These are phyloP conservation scores for Hymenoscyphus occultus DNA, from an alignment of 2,329 filamentous ascomycete genomes.

Conservation along the genomic window DNA sequence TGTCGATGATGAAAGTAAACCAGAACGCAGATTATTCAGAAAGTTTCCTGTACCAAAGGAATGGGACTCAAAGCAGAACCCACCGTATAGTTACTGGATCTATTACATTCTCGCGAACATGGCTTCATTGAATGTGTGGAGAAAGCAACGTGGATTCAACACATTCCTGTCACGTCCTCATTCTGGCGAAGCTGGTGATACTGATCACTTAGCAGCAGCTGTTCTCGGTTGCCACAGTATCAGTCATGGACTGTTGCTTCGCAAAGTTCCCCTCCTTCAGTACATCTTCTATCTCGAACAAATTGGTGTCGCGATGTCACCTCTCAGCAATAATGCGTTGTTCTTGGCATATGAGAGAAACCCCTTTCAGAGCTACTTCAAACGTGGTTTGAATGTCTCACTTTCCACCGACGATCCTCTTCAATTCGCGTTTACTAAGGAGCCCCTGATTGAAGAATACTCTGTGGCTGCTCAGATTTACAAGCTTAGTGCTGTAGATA, in stretches of 20 bases:
- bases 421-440: slow-evolving; percentile 98
- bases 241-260: slow-evolving; percentile 85
- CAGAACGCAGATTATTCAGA: slow-evolving; percentile 87
- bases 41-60: slow-evolving; percentile 89
- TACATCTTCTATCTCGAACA: slow-evolving; percentile 98
- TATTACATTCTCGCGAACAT: slow-evolving; percentile 97
- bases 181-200: slow-evolving; percentile 95
- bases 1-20: slow-evolving; percentile 97
- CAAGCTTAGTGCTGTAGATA: slow-evolving; percentile 93
- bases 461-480: slow-evolving; percentile 98
- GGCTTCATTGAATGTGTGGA: slow-evolving; percentile 85
- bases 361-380: slow-evolving; percentile 93
- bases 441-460: slow-evolving; percentile 96
- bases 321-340: slow-evolving; percentile 92
- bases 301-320: slow-evolving; percentile 99
- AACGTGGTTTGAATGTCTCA: slow-evolving; percentile 90
- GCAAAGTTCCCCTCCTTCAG: slow-evolving; percentile 91
- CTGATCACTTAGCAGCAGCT: slow-evolving; percentile 89
- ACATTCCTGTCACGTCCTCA: slow-evolving; percentile 91
- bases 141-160: slow-evolving; percentile 89
- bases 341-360: slow-evolving; percentile 97
- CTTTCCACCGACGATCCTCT: slow-evolving; percentile 94
- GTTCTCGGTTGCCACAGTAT: slow-evolving; percentile 94
- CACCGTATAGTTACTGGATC: slow-evolving; percentile 98
- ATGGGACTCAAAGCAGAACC: slow-evolving; percentile 92